phyloP scores from a whole-genome alignment of 1,284 basidiomycete species.

The Bondarzewia mesenterica region DNA sequence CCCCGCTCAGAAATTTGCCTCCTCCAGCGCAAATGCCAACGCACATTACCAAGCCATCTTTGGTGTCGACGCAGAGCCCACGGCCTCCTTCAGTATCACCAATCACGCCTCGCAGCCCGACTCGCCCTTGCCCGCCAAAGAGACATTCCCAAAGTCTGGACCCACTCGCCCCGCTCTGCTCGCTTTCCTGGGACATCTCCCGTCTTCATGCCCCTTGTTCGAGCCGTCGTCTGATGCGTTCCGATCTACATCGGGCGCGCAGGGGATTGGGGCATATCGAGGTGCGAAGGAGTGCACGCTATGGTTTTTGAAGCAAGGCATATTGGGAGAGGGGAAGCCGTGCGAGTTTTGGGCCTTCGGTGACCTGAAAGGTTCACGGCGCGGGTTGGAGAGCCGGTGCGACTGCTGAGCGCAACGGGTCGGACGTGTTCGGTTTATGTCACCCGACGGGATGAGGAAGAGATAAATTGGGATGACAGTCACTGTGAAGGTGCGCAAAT shows the following conservation, averaged over 20 bases:
- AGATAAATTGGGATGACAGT: conserved; percentile 19
- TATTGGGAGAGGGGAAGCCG: conserved; percentile 68
- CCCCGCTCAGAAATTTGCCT: conserved; percentile 21
- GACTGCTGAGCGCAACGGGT: conserved; percentile 56
- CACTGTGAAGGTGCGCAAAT: conserved; percentile 22
- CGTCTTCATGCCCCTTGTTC: conserved; percentile 27
- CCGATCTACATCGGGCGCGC: conserved; percentile 32
- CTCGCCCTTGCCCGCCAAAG: conserved; percentile 34
- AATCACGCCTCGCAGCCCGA: too few relatives aligned
- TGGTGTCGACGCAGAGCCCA: conserved; percentile 48
- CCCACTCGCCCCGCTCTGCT: conserved; percentile 39
- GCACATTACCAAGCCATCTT: conserved; percentile 46
- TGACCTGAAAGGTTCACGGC: conserved; percentile 28
- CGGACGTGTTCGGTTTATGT: conserved; percentile 49
- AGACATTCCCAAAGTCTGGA: too few relatives aligned
- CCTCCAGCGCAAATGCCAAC: conserved; percentile 19
- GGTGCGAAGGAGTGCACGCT: conserved; percentile 61
- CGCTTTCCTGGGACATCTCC: conserved; percentile 43
- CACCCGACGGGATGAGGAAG: conserved; percentile 10
- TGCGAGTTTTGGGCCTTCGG: conserved; percentile 68
- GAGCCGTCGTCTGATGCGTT: conserved; percentile 46
- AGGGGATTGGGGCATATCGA: conserved; percentile 60
- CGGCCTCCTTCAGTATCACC: conserved; percentile 32
- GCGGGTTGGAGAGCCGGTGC: conserved; percentile 39
- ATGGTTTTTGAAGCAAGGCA: conserved; percentile 61